Conservation (phyloP, 2,329 filamentous ascomycete species). For the Microsporum audouinii region DNA sequence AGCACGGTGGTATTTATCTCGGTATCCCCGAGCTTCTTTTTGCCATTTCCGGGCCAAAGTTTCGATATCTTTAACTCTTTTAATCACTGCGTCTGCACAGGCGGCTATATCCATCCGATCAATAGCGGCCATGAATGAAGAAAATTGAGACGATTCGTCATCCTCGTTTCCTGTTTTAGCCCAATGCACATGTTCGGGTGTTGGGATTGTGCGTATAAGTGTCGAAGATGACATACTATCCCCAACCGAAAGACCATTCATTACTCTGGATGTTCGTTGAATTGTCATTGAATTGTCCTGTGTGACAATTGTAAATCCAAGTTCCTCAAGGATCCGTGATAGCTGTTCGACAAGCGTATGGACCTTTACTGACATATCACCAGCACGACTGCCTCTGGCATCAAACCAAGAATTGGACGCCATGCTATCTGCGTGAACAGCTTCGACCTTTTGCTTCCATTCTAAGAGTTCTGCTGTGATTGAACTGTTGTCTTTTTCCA, state of each 20-base stretch:
- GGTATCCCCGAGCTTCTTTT: conserved; percentile 72
- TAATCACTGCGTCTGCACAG: conserved; percentile 75
- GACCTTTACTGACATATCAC: conserved; percentile 72
- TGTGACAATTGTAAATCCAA: conserved; percentile 72
- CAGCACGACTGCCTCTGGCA: conserved; percentile 59
- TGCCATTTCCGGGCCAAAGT: conserved; percentile 88
- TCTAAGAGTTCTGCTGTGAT: conserved; percentile 64
- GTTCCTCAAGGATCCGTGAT: conserved; percentile 68
- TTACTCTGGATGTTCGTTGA: conserved; percentile 54
- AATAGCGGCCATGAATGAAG: conserved; percentile 60
- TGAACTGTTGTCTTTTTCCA: conserved; percentile 63
- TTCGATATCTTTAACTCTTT: conserved; percentile 86
- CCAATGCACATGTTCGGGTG: conserved; percentile 71
- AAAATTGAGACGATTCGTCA: conserved; percentile 59
- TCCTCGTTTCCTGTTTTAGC: conserved; percentile 55
- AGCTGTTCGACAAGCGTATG: conserved; percentile 76
- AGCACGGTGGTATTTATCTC: conserved; percentile 69
- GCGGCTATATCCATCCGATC: conserved; percentile 71
- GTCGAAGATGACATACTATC: conserved; percentile 28
- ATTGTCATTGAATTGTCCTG: conserved; percentile 63
- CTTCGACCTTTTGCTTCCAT: conserved; percentile 49
- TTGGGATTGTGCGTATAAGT: conserved; percentile 34
- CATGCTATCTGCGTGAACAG: conserved; percentile 23
- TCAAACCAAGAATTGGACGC: conserved; percentile 47
- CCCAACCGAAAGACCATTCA: conserved; percentile 23